Evolutionary conservation across 2,329 filamentous ascomycete species (phyloP), one percentile per base, ranked within the genome.

Genomic region (Paracoccidioides lutzii): DNA sequence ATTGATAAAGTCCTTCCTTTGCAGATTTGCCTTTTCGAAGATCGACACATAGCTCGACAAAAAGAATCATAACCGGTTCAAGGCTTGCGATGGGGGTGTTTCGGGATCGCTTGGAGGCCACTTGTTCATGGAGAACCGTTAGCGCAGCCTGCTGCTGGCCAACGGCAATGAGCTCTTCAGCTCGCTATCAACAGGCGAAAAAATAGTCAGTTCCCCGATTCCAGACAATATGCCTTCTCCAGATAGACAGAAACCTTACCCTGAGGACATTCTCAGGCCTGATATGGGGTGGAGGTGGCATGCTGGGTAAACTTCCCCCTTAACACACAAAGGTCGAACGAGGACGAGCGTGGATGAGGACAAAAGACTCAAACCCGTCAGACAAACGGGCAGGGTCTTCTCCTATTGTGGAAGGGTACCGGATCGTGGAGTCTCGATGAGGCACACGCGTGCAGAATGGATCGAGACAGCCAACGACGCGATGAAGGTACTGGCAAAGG

Each of bases 241-340:
- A 33, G 7, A 32, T 48, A 42, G 22, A 14, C 22, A 46, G 46
- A 54, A 52, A 53, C 65, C 75, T 69, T 68, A 78, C 78, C 74
- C 95, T 95, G 73, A 97, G 84, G 72, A 96, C 90, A 85, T 98
- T 98, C 80, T 98, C 93, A 70, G 93, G 93, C 76, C 95, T 95
- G 73, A 93, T 90, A 74, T 97, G 90, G 65, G 90, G 87, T 77
- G 90, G 90, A 72, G 93, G 93, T 79, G 93, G 89, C 93, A 91
- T 85, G 70, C 67, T 82, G 73, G 73, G 69, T 66, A 65, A 67
- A 60, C 63, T 65, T 63, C 66, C 45, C 63, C 64, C 63, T 58
- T 59, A 46, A 54, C 33, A 28, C 40, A 46, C 22, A 22, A 22
- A 22, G 22, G 22, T 7, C 22, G 41, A 33, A 44, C 41, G 15